phyloP scores from a whole-genome alignment of 2,329 filamentous ascomycete species.

The Pseudonectria buxi region DNA sequence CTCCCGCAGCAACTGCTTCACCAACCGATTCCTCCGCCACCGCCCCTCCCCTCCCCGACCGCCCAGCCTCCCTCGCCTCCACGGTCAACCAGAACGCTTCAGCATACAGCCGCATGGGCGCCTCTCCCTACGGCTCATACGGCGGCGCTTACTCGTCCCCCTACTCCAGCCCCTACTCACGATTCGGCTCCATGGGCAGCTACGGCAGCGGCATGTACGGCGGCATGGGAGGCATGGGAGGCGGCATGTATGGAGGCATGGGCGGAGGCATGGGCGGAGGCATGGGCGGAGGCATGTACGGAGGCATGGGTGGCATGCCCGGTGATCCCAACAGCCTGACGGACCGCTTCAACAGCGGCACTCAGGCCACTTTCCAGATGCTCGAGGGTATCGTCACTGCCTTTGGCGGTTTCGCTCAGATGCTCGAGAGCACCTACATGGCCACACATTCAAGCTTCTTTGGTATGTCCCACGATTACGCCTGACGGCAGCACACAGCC shows the following conservation, averaged over 20 bases:
- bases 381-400: slow-evolving; percentile 94
- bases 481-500: too few relatives aligned
- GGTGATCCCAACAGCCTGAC: slow-evolving; percentile 92
- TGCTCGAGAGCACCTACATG: slow-evolving; percentile 99
- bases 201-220: slow-evolving; percentile 37
- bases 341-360: slow-evolving; percentile 91
- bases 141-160: slow-evolving; percentile 32
- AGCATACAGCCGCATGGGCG: slow-evolving; percentile 61
- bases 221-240: slow-evolving; percentile 30
- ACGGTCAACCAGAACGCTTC: slow-evolving; percentile 84
- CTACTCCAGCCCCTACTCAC: slow-evolving; percentile 36
- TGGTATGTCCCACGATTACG: slow-evolving; percentile 54
- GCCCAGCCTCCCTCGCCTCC: slow-evolving; percentile 69
- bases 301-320: slow-evolving; percentile 43
- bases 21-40: slow-evolving; percentile 31
- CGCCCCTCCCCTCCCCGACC: slow-evolving; percentile 68
- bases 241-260: slow-evolving; percentile 36
- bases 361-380: slow-evolving; percentile 95
- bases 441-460: slow-evolving; percentile 98
- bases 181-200: slow-evolving; percentile 41
- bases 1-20: slow-evolving; percentile 35
- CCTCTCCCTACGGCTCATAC: slow-evolving; percentile 43
- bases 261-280: slow-evolving; percentile 20
- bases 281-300: slow-evolving; percentile 37
- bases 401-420: slow-evolving; percentile 96